Base-by-base conservation (phyloP, 305 asterid species). In the Rubia peregrina region DNA sequence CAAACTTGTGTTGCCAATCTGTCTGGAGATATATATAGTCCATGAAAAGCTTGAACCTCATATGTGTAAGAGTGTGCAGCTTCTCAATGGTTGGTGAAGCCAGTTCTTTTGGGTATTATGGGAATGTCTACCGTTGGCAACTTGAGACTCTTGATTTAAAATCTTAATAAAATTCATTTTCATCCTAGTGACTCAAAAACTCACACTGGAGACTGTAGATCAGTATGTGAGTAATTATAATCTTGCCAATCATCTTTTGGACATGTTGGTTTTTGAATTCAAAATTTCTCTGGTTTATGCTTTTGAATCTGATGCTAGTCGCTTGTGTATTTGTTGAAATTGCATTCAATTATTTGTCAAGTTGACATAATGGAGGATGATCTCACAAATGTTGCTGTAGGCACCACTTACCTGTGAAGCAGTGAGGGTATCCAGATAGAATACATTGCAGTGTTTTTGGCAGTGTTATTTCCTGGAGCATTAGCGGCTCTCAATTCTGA, bases 401-500 rank as follows among this genome's bases (percentile, higher is more conserved):
- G 87, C 72, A 70, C 79, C 68, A 74, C 79, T 84, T 87, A 71
- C 80, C 30, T 46, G 71, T 76, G 78, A 77, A 77, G 82, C 94
- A 91, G 95, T 78, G 97, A 92, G 86, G 96, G 97, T 19, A 81
- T 92, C 72, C 89, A 80, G 69, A 75, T 87, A 85, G 96, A 90
- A 88, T 92, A 90, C 74, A 71, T 92, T 57, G 96, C 98, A 40
- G 75, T 89, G 71, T 92, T 92, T 84, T 75, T 78, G 73, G 97
- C 98, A 17, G 80, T 78, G 65, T 73, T 83, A 69, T 90, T 92
- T 85, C 98, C 98, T 38, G 98, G 98, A 74, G 98, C 98, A 73
- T 78, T 90, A 75, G 96, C 90, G 76, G 97, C 97, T 74, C 87
- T 92, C 71, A 86, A 92, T 82, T 75, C 85, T 43, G 87, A 88